Evolutionary conservation across 2,329 filamentous ascomycete species (phyloP), one percentile per base, ranked within the genome.

Genomic region (Alternaria brassicae): DNA sequence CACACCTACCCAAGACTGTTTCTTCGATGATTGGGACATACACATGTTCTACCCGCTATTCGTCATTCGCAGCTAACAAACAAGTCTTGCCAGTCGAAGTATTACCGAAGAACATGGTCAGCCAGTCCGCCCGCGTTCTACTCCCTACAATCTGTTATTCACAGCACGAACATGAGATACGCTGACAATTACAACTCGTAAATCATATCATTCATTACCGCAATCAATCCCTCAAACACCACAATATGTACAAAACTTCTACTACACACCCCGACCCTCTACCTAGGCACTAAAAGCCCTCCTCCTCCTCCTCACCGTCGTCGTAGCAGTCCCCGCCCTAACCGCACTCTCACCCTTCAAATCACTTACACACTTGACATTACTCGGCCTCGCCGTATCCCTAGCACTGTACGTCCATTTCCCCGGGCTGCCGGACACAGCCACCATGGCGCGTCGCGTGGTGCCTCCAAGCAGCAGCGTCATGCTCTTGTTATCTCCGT

Each of bases 401-500:
- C 67, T 49, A 2, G 67, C 50, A 12, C 44, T 67, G 17, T 73
- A 75, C 2, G 63, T 68, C 66, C 68, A 79, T 50, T 70, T 71
- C 4, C 76, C 77, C 1, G 60, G 56, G 2, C 62, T 68, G 1
- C 57, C 55, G 23, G 58, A 67, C 25, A 60, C 52, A 1, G 51
- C 40, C 41, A 68, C 69, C 63, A 77, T 71, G 2, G 62, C 44
- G 2, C 72, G 50, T 6, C 58, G 67, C 2, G 63, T 68, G 4
- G 30, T 66, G 0, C 69, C 68, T 34, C 69, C 75, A 7, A 78
- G 53, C 44, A 70, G 57, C n/a, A 79, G 49, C 2, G 60, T 66
- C 67, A 78, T 68, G 19, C 49, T 67, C 49, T 70, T 72, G 52
- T 69, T 71, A 17, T 69, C 67, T 15, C 72, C 71, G 30, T 76